These are phyloP conservation scores for Aureobasidium pullulans DNA, from an alignment of 2,329 filamentous ascomycete species.

Conservation along the genomic window DNA sequence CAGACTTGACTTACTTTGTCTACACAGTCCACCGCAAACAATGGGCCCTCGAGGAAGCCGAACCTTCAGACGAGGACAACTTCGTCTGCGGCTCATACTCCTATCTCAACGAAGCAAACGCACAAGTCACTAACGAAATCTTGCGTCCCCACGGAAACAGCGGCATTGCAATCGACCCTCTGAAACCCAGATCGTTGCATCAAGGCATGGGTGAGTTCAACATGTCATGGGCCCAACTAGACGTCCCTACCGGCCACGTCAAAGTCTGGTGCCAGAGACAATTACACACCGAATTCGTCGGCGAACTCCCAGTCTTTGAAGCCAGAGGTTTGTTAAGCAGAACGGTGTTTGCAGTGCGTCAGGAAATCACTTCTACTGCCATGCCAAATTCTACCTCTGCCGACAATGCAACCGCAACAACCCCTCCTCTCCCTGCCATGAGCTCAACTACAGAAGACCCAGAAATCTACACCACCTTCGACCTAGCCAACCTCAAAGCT, in stretches of 20 bases:
- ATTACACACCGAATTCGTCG: neutral
- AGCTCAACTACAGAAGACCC: neutral
- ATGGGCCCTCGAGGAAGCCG: neutral
- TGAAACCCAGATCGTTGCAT: neutral
- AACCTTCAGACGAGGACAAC: neutral
- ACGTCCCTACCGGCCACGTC: slow-evolving; percentile 1
- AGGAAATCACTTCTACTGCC: neutral
- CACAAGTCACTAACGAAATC: neutral
- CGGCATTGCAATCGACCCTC: neutral
- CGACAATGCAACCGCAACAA: neutral
- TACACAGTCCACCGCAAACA: slow-evolving; percentile 11
- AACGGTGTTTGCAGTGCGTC: neutral
- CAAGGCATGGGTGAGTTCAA: neutral
- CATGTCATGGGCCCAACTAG: neutral
- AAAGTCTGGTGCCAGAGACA: slow-evolving; percentile 2
- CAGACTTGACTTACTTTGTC: slow-evolving; percentile 3
- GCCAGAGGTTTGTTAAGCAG: neutral
- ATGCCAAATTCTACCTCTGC: too few species aligned
- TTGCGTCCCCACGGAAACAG: neutral
- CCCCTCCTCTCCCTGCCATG: neutral
- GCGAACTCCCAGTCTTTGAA: slow-evolving; percentile 2
- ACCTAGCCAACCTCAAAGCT: slow-evolving; percentile 6
- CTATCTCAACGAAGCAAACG: slow-evolving; percentile 10
- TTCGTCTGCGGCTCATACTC: neutral
- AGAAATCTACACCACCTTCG: slow-evolving; percentile 9